A percentile compares a stretch with the other conserved stretches of the same genome.
Conservation (phyloP, 2,329 filamentous ascomycete genomes). For the Nectriaceae sp. region DNA sequence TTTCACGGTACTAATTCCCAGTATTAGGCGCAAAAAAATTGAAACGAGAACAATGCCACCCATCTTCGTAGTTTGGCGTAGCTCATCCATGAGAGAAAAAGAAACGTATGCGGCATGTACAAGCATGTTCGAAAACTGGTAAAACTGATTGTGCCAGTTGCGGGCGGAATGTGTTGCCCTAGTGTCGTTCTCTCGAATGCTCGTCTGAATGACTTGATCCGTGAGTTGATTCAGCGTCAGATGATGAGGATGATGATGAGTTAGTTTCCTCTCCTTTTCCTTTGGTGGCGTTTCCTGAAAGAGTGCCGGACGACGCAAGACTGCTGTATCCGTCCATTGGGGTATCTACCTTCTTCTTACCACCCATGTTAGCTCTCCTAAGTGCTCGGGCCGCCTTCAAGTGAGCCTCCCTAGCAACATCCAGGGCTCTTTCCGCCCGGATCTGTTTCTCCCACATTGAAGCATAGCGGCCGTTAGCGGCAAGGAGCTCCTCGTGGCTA, state of each 20-base stretch:
- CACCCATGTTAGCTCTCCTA: conserved; percentile 51
- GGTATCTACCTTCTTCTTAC: conserved; percentile 41
- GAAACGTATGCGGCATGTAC: neutral
- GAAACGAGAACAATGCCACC: neutral
- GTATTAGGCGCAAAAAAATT: neutral
- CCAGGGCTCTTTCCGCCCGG: conserved; percentile 66
- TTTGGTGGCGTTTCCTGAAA: conserved; percentile 37
- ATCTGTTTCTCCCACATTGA: conserved; percentile 92
- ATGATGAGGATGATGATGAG: conserved; percentile 35
- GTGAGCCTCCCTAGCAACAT: conserved; percentile 38
- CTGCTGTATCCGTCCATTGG: conserved; percentile 49
- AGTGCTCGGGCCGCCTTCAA: conserved; percentile 39
- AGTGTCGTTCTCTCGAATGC: conserved; percentile 26
- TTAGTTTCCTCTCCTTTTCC: conserved; percentile 36
- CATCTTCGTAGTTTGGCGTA: neutral
- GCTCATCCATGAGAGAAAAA: neutral
- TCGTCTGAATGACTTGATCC: conserved; percentile 34
- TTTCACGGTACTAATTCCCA: neutral
- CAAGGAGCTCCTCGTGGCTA: conserved; percentile 75
- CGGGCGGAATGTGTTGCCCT: neutral
- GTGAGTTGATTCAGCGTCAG: conserved; percentile 39
- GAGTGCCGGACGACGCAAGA: conserved; percentile 46
- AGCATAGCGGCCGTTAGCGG: conserved; percentile 70
- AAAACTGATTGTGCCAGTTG: too few relatives aligned
- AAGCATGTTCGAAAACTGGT: conserved; percentile 1